Percentiles rank a stretch among this genome's conserved stretches.
These are phyloP conservation scores for Rhizopogon roseolus DNA, from an alignment of 768 basidiomycete genomes.

Conservation along the genomic window DNA sequence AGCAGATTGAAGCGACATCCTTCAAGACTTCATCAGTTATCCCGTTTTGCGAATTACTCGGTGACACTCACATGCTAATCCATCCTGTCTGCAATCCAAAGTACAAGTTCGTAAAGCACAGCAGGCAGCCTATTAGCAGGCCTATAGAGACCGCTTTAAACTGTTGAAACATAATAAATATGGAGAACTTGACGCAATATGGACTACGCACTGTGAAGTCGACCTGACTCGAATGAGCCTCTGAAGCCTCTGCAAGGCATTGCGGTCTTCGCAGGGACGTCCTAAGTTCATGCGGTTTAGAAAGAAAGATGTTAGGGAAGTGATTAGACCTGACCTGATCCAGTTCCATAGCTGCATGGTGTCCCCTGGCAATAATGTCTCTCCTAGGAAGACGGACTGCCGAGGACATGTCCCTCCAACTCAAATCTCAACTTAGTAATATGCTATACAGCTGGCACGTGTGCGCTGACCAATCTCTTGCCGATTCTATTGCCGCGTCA, in stretches of 20 bases:
- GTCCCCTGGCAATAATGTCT: too few species aligned
- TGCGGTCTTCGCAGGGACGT: constrained; percentile 7
- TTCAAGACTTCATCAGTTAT: constrained; percentile 23
- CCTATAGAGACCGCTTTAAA: constrained; percentile 68
- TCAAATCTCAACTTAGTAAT: neutral
- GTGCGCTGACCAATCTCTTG: constrained; percentile 19
- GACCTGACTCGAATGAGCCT: constrained; percentile 8
- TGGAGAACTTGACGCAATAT: neutral
- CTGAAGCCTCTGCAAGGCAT: neutral
- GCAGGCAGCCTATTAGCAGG: constrained; percentile 75
- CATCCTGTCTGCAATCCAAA: constrained; percentile 87
- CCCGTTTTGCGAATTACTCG: neutral
- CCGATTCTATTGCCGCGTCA: constrained; percentile 19
- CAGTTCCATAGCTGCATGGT: constrained; percentile 15
- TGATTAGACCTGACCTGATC: constrained; percentile 14
- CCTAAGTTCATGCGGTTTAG: neutral
- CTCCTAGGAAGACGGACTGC: too few species aligned
- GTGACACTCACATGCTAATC: constrained; percentile 69
- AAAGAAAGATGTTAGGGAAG: neutral
- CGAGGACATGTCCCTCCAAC: too few species aligned
- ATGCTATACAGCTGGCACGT: constrained; percentile 16
- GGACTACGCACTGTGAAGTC: constrained; percentile 26
- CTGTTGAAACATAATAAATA: constrained; percentile 11
- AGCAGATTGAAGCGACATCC: constrained; percentile 96
- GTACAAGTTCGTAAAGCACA: constrained; percentile 92